Evolutionary conservation across 2,329 filamentous ascomycete species (phyloP).

Genomic region (Verticillium longisporum): DNA sequence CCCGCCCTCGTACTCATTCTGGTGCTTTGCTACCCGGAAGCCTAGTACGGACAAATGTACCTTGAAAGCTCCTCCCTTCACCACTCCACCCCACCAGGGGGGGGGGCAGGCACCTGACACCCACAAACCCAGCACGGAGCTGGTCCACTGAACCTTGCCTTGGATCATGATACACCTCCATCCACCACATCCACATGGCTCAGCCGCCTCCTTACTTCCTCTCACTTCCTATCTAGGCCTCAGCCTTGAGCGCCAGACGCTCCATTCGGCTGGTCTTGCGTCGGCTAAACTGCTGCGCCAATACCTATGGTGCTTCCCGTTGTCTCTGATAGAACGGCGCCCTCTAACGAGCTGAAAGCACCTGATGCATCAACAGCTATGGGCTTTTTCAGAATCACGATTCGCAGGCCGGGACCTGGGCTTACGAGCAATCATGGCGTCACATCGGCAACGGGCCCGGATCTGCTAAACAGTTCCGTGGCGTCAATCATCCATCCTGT

Average conservation of each 20-base stretch:
- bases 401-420: not conserved
- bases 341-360: not conserved
- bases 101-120: not conserved
- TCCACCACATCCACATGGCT: not conserved
- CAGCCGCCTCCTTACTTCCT: not conserved
- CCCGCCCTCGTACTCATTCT: not conserved
- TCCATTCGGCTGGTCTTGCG: not conserved
- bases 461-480: conserved; percentile 12
- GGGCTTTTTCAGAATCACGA: not conserved
- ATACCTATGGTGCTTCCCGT: not conserved
- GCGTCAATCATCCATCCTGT: conserved; percentile 13
- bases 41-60: not conserved
- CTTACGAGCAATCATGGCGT: not conserved
- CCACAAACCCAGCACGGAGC: not conserved
- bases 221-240: not conserved
- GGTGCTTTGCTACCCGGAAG: too few species aligned
- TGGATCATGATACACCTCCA: not conserved
- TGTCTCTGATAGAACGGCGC: not conserved
- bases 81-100: not conserved
- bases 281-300: not conserved
- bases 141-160: not conserved
- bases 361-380: not conserved
- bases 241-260: not conserved
- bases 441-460: conserved; percentile 2
- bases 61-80: not conserved